Evolutionary conservation across 2,329 filamentous ascomycete species (phyloP), one percentile per base, ranked within the genome.

Genomic region (Colletotrichum zoysiae): DNA sequence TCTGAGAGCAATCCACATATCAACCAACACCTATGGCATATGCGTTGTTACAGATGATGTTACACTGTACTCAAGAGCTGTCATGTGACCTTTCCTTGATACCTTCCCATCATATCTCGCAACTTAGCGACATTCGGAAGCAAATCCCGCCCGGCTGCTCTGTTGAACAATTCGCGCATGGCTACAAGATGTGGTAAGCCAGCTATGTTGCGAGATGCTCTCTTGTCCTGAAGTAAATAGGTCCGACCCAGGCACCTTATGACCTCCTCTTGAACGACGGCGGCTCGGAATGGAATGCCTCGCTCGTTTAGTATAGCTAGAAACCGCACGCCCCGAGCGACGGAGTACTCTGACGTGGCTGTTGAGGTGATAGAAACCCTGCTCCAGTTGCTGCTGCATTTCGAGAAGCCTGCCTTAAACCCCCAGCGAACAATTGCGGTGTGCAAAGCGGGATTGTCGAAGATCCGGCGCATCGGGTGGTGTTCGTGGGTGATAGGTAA

Each of bases 391-490:
- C 44, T 33, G 50, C 46, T 20, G 23, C n/a, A 20, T 48, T 56
- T 33, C 2, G 78, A 76, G 33, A 81, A 64, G 16, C 78, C 80
- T 61, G 80, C 76, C 67, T 84, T 79, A 66, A 88, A 88, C 0
- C 83, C 82, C 81, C 83, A 86, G 46, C 85, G 79, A 11, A 87
- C 73, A 20, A 87, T 80, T 2, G 77, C 76, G 1, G 79, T 78
- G 64, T 86, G 78, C 26, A 87, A 68, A 35, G 76, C 46, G 35
- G 46, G 76, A 14, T 73, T 61, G 53, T 82, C 78, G 73, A 89
- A 88, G 26, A 89, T 79, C 48, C 80, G 80, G 51, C 80, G 82
- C 8, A 89, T 67, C 2, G 87, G 87, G 70, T 89, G 87, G 16
- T 81, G 75, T 1, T 78, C 79, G 64, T 84, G 82, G 12, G 74